Base-by-base conservation (phyloP, 2,329 filamentous ascomycete genomes). In the Ceratocystis destructans region DNA sequence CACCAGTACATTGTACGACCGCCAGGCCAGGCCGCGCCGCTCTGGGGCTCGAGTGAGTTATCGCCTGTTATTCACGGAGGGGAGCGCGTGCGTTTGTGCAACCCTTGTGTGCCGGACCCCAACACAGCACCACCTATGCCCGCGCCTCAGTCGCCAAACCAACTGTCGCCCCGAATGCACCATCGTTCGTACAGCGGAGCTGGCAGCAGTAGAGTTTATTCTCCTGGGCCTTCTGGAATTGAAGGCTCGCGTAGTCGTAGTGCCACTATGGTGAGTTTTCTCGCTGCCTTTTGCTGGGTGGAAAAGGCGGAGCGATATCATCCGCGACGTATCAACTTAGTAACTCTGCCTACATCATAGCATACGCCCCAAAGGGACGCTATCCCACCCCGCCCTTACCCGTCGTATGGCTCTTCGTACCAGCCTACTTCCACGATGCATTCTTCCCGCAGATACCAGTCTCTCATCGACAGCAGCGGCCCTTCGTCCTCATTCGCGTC, bases 1-100 rank as follows among this genome's bases (percentile, higher is more conserved):
- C 84, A 92, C 70, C 89, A 94, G 73, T 97, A 90, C 74, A 96
- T 97, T 70, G 91, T 96, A 31, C 87, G 87, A 61, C 88, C 89
- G 2, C 87, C 88, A 0, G 79, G 74, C 66, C 68, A 68, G 44
- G 59, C 45, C n/a, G 50, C 20, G 17, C 62, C 59, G 6, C 63
- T 44, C 5, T 67, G 62, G 63, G 61, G 50, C 31, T 50, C 59
- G 10, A 59, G 63, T 41, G 67, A 68, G 44, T 48, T 31, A 8
- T 68, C 64, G 41, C 66, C 64, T 15, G 53, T 48, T 7, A 41
- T 64, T 20, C 55, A 79, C 3, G 82, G 83, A 17, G 83, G 83
- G 31, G 82, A 84, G 70, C 77, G 80, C 55, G 83, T 85, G 62
- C 76, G 83, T 63, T 78, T 85, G 12, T 85, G 83, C 73, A 85